A percentile compares a stretch with the other conserved stretches of the same genome.
phyloP scores from a whole-genome alignment of 306 rosid genomes.

The Sophora flavescens region DNA sequence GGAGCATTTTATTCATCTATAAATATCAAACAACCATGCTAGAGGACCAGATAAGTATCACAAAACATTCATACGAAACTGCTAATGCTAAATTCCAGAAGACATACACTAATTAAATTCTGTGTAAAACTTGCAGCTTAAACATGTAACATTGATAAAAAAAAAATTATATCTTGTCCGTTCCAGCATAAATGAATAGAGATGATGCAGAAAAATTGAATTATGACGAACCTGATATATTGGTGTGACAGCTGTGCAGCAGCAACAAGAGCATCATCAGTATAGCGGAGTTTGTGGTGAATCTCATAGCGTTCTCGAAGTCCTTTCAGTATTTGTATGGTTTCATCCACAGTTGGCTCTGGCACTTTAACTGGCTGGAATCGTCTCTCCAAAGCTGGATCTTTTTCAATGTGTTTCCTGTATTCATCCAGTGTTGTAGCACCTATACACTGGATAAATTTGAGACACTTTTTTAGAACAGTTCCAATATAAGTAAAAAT shows the following conservation, averaged over 20 bases:
- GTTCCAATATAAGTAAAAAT: constrained; percentile 8
- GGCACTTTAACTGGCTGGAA: constrained; percentile 97
- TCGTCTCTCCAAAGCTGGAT: constrained; percentile 93
- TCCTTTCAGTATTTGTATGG: constrained; percentile 86
- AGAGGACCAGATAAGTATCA: constrained; percentile 29
- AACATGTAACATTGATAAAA: constrained; percentile 17
- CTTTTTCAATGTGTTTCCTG: constrained; percentile 96
- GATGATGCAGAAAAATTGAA: neutral
- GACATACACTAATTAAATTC: neutral
- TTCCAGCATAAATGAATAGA: neutral
- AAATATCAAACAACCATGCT: neutral
- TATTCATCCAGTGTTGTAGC: constrained; percentile 97
- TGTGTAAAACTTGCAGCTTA: neutral
- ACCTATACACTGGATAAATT: constrained; percentile 83
- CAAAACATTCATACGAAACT: neutral
- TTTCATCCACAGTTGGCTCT: constrained; percentile 91
- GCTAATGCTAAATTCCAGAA: constrained; percentile 9
- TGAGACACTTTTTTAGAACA: constrained; percentile 8
- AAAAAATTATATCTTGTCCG: neutral
- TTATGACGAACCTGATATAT: constrained; percentile 78
- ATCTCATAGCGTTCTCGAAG: constrained; percentile 94
- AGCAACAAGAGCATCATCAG: constrained; percentile 87
- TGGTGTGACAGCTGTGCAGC: constrained; percentile 94
- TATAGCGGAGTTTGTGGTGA: constrained; percentile 96
- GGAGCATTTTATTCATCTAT: neutral